Percentiles rank a stretch among this genome's conserved stretches.
These are phyloP conservation scores for Lolium multiflorum DNA, from an alignment of 176 grass and related monocot genomes.

Conservation along the genomic window DNA sequence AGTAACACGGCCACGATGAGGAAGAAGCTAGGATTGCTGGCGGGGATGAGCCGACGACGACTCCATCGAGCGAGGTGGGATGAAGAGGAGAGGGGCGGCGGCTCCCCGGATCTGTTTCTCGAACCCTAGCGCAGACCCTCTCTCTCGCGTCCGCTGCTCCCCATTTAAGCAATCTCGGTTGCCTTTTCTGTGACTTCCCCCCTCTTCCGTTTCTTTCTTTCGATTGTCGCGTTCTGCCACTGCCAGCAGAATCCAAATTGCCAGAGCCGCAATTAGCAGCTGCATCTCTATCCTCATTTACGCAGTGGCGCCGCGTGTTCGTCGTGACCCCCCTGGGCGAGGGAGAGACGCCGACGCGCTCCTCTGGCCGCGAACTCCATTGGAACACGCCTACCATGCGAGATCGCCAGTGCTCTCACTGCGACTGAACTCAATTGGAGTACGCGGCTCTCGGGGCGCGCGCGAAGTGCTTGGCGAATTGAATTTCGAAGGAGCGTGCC, in stretches of 20 bases:
- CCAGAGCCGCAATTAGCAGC: not conserved
- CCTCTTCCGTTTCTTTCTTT: not conserved
- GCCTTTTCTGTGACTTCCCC: conserved; percentile 29
- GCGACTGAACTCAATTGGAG: not conserved
- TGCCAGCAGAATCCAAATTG: not conserved
- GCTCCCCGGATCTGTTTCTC: not conserved
- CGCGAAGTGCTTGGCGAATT: not conserved
- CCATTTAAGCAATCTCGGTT: conserved; percentile 13
- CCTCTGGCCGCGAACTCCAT: not conserved
- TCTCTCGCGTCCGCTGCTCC: not conserved
- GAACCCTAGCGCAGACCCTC: not conserved
- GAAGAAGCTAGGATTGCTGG: not conserved
- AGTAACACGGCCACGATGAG: not conserved
- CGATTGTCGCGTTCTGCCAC: not conserved
- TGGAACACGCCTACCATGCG: not conserved
- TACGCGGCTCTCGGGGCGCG: not conserved
- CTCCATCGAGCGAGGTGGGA: not conserved
- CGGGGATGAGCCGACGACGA: not conserved
- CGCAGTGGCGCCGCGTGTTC: not conserved
- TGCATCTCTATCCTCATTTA: not conserved
- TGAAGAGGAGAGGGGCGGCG: not conserved
- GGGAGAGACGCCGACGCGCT: not conserved
- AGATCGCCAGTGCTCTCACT: not conserved
- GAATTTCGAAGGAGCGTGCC: not conserved
- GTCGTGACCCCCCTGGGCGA: conserved; percentile 11